Evolutionary conservation across 345 rosid genomes (phyloP).

Genomic region (Aquilaria sinensis): DNA sequence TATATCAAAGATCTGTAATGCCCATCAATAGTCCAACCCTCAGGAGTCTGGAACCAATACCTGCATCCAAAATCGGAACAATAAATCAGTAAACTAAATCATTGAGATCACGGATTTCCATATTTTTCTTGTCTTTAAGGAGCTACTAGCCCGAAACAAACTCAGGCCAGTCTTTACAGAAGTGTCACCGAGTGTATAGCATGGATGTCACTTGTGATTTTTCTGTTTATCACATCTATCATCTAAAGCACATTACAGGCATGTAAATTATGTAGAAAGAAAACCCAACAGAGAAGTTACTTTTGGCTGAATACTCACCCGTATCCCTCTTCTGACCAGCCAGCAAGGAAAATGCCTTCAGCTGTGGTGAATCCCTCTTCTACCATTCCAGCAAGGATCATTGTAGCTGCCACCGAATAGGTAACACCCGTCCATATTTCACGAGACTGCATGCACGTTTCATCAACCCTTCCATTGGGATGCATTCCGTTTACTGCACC

Average conservation of each 20-base stretch:
- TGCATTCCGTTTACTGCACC: conserved; percentile 97
- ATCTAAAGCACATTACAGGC: background rate
- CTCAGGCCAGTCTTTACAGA: no score
- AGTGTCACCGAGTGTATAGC: no score
- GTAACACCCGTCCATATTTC: conserved; percentile 96
- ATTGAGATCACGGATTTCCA: no score
- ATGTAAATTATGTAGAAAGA: background rate
- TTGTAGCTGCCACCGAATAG: conserved; percentile 72
- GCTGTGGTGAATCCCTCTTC: conserved; percentile 77
- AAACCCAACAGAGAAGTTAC: no score
- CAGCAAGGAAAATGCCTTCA: conserved; percentile 74
- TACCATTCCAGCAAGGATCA: conserved; percentile 90
- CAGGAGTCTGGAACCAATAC: conserved; percentile 93
- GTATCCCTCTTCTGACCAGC: conserved; percentile 89
- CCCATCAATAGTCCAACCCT: conserved; percentile 82
- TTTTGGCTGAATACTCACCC: conserved; percentile 46
- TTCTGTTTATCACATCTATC: background rate
- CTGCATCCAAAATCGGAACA: conserved; percentile 25
- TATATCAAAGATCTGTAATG: conserved; percentile 77
- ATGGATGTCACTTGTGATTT: no score
- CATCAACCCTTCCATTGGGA: conserved; percentile 85
- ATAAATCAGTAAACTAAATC: background rate
- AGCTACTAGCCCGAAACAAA: no score
- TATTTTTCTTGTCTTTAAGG: no score
- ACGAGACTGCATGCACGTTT: conserved; percentile 91